Conservation (phyloP, 108 stramenopile genomes). For the Cyclostephanos invisitatus region DNA sequence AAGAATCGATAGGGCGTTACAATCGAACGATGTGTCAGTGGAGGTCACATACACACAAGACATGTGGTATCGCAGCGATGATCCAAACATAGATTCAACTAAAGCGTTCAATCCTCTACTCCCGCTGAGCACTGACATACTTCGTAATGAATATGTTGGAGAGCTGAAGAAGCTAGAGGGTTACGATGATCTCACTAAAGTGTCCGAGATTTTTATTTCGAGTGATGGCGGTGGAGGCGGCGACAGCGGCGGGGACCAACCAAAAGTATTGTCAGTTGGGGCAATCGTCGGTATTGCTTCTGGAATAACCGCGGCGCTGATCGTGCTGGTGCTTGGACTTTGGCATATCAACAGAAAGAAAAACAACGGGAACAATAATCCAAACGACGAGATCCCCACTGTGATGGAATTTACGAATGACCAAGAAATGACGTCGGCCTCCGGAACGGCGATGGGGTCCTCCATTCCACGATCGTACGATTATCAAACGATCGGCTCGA, state of each 20-base stretch:
- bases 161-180: slow-evolving; percentile 28
- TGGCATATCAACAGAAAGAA: slow-evolving; percentile 25
- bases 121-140: slow-evolving; percentile 10
- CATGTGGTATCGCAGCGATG: slow-evolving; percentile 28
- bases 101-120: slow-evolving; percentile 14
- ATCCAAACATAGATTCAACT: slow-evolving; percentile 14
- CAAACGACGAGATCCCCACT: slow-evolving; percentile 32
- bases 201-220: slow-evolving; percentile 19
- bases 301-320: slow-evolving; percentile 51
- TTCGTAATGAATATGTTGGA: slow-evolving; percentile 21
- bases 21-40: slow-evolving; percentile 14
- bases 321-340: slow-evolving; percentile 33
- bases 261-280: slow-evolving; percentile 1
- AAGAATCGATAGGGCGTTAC: slow-evolving; percentile 13
- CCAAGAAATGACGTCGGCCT: slow-evolving; percentile 14
- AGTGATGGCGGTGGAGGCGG: background rate
- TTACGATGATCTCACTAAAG: slow-evolving; percentile 29
- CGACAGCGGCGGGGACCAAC: slow-evolving; percentile 40
- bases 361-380: slow-evolving; percentile 26
- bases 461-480: slow-evolving; percentile 42
- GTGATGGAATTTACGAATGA: slow-evolving; percentile 31
- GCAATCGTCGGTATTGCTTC: slow-evolving; percentile 67
- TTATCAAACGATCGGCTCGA: slow-evolving; percentile 79
- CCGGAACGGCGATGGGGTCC: slow-evolving; percentile 40
- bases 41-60: slow-evolving; percentile 44